Conservation (phyloP, 805 yeast species). For the Kazachstania psychrophila region DNA sequence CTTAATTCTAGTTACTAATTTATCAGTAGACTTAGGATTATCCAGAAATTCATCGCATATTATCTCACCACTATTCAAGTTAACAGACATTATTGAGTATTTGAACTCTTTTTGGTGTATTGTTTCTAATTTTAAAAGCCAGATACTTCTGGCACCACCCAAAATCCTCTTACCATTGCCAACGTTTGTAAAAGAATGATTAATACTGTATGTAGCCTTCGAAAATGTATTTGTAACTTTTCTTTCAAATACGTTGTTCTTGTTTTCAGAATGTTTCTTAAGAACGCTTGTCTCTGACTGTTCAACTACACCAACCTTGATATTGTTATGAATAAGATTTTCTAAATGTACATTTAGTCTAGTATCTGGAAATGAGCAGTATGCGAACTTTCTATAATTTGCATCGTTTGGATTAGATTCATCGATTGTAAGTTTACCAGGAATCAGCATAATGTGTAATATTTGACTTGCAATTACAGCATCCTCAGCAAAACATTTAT, state of each 20-base stretch:
- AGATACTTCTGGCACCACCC: conserved; percentile 24
- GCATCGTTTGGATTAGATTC: conserved; percentile 42
- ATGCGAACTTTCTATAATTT: conserved; percentile 55
- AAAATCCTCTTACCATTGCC: conserved; percentile 33
- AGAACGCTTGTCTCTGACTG: conserved; percentile 77
- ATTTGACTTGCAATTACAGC: conserved; percentile 61
- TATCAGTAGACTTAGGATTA: conserved; percentile 38
- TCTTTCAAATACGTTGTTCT: conserved; percentile 55
- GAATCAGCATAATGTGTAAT: conserved; percentile 60
- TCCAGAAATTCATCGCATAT: conserved; percentile 65
- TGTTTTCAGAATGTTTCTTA: conserved; percentile 43
- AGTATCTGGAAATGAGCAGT: conserved; percentile 76
- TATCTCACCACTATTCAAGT: conserved; percentile 70
- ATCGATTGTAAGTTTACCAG: conserved; percentile 53
- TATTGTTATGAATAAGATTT: conserved; percentile 59
- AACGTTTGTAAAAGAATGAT: conserved; percentile 35
- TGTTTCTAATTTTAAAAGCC: conserved; percentile 15
- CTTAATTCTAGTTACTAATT: conserved; percentile 62
- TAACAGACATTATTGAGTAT: conserved; percentile 39
- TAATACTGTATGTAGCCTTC: conserved; percentile 58
- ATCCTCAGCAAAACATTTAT: conserved; percentile 77
- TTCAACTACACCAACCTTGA: conserved; percentile 78
- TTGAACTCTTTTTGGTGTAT: conserved; percentile 17
- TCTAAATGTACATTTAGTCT: conserved; percentile 69
- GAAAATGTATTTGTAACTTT: conserved; percentile 66